These are phyloP conservation scores for Manihot esculenta DNA, from an alignment of 441 rosid genomes.

Conservation along the genomic window DNA sequence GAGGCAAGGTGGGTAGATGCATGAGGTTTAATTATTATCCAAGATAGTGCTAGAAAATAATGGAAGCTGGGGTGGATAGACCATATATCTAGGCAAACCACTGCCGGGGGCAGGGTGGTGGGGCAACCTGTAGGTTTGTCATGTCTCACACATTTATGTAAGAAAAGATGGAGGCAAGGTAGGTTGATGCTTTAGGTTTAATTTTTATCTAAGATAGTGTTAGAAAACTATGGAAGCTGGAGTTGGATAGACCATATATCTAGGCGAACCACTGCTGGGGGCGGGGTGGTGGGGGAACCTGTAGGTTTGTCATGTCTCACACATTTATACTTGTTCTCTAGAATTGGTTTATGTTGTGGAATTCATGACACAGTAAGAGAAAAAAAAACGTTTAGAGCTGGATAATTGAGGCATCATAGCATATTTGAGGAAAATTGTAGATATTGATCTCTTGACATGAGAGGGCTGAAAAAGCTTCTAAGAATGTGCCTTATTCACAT, in stretches of 20 bases:
- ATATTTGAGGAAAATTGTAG: neutral
- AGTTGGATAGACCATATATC: neutral
- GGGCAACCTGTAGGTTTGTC: neutral
- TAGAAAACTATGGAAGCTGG: no score
- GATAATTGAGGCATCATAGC: neutral
- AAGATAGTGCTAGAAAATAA: neutral
- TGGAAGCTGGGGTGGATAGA: neutral
- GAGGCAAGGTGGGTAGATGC: conserved; percentile 1
- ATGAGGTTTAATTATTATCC: neutral
- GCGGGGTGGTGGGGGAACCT: neutral
- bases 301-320: neutral
- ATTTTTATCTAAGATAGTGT: neutral
- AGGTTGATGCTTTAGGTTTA: neutral
- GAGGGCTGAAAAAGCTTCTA: neutral
- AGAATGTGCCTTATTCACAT: neutral
- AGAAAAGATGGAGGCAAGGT: neutral
- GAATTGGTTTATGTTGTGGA: neutral
- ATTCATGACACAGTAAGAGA: neutral
- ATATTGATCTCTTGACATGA: neutral
- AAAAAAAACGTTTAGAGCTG: neutral
- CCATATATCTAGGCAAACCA: neutral
- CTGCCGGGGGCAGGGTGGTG: neutral
- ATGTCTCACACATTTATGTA: neutral
- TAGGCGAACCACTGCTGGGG: neutral
- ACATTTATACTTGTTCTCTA: neutral